A percentile compares a stretch with the other conserved stretches of the same genome.
These are phyloP conservation scores for Mortierella sp. DNA, from an alignment of 371 early-diverging fungal species.

Conservation along the genomic window DNA sequence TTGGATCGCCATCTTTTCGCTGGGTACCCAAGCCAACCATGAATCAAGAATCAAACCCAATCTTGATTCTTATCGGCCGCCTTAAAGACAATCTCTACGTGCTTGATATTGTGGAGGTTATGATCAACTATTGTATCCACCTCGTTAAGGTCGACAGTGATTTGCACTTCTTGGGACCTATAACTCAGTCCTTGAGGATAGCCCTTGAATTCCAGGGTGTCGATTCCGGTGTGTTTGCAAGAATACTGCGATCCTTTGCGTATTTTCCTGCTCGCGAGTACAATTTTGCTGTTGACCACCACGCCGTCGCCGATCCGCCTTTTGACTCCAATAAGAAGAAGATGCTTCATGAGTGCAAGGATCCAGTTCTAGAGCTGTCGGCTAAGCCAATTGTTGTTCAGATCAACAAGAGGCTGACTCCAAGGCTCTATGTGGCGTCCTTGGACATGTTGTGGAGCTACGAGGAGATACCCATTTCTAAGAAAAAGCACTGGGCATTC, in stretches of 20 bases:
- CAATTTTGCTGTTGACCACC: background rate
- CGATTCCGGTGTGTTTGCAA: background rate
- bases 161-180: background rate
- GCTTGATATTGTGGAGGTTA: background rate
- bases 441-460: background rate
- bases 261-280: background rate
- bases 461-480: background rate
- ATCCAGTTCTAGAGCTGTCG: background rate
- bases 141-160: background rate
- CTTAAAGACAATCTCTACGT: background rate
- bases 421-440: background rate
- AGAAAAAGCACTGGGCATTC: no score
- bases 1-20: background rate
- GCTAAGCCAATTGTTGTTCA: background rate
- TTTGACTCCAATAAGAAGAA: background rate
- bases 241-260: background rate
- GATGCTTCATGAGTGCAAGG: background rate
- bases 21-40: background rate
- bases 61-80: background rate
- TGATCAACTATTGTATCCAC: background rate
- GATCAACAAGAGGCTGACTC: background rate
- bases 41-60: background rate
- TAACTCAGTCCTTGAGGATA: background rate
- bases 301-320: background rate
- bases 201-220: background rate